These are phyloP conservation scores for Phytopythium delawarense DNA, from an alignment of 352 stramenopile genomes.

Conservation along the genomic window DNA sequence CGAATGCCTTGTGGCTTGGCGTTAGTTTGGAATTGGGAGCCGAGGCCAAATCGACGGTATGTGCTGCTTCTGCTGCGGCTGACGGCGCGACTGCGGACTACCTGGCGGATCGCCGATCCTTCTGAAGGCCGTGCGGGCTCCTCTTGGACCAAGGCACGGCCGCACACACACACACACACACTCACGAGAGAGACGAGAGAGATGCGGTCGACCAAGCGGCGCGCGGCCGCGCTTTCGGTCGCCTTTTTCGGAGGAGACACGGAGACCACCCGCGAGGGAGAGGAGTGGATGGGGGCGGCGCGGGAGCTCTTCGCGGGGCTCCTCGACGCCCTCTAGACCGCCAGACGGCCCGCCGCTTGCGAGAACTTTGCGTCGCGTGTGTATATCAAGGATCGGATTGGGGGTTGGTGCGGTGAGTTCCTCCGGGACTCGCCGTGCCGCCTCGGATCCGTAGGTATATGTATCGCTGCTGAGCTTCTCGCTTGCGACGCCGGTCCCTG, in stretches of 20 bases:
- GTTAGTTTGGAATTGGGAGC: conserved; percentile 85
- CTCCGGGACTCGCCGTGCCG: background rate
- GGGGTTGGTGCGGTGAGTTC: conserved; percentile 9
- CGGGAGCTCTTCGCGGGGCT: too few species aligned
- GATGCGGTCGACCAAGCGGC: conserved; percentile 12
- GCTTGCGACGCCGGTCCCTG: conserved; percentile 15
- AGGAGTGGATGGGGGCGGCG: background rate
- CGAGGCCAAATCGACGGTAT: conserved; percentile 64
- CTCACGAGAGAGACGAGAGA: background rate
- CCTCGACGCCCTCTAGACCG: background rate
- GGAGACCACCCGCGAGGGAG: background rate
- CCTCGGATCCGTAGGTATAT: conserved; percentile 85
- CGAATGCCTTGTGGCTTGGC: too few species aligned
- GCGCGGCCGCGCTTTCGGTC: conserved; percentile 10
- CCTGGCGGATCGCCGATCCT: conserved; percentile 26
- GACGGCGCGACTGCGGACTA: conserved; percentile 2
- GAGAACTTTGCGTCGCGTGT: conserved; percentile 46
- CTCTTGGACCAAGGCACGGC: background rate
- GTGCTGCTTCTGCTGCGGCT: conserved; percentile 13
- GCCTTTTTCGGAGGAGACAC: conserved; percentile 1
- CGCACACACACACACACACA: background rate
- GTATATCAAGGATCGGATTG: conserved; percentile 88
- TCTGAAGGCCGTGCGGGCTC: conserved; percentile 2
- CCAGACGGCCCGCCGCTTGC: conserved; percentile 27
- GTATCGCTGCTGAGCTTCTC: conserved; percentile 57